Evolutionary conservation across 768 basidiomycete species (phyloP).

Genomic region (Pisolithus microcarpus): DNA sequence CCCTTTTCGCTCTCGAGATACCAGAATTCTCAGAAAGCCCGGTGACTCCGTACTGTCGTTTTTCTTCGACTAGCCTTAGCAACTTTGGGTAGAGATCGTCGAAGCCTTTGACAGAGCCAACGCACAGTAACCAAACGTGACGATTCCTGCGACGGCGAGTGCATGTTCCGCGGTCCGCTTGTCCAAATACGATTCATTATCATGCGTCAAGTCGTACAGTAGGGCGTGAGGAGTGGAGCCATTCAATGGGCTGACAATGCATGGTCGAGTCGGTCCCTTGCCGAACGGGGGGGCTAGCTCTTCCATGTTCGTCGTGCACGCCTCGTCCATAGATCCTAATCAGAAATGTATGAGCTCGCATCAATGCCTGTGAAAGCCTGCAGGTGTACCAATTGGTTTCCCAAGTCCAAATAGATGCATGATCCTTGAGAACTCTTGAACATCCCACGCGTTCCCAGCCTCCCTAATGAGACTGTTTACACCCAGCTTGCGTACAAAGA

Average conservation of each 20-base stretch:
- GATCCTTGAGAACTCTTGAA: slow-evolving; percentile 85
- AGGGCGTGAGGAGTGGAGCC: slow-evolving; percentile 90
- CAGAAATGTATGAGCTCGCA: neutral
- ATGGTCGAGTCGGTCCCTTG: slow-evolving; percentile 68
- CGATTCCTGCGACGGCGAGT: slow-evolving; percentile 89
- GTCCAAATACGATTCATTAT: slow-evolving; percentile 87
- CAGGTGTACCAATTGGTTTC: slow-evolving; percentile 75
- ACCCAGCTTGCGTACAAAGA: slow-evolving; percentile 88
- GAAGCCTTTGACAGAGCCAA: slow-evolving; percentile 94
- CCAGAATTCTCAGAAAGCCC: slow-evolving; percentile 49
- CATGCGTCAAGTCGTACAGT: slow-evolving; percentile 93
- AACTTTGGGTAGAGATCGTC: slow-evolving; percentile 95
- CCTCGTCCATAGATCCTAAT: slow-evolving; percentile 87
- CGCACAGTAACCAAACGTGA: slow-evolving; percentile 84
- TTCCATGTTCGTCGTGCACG: slow-evolving; percentile 69
- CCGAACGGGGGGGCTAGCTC: slow-evolving; percentile 79
- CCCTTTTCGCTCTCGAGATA: slow-evolving; percentile 52
- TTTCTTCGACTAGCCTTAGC: slow-evolving; percentile 84
- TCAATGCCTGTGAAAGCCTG: neutral
- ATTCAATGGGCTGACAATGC: slow-evolving; percentile 69
- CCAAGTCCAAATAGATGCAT: slow-evolving; percentile 87
- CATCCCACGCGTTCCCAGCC: slow-evolving; percentile 84
- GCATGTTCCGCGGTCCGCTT: slow-evolving; percentile 94
- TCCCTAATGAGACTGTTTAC: slow-evolving; percentile 93
- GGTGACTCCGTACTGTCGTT: slow-evolving; percentile 67